Evolutionary conservation across 2,329 filamentous ascomycete species (phyloP).

Genomic region (Arthrobotrys megalospora): DNA sequence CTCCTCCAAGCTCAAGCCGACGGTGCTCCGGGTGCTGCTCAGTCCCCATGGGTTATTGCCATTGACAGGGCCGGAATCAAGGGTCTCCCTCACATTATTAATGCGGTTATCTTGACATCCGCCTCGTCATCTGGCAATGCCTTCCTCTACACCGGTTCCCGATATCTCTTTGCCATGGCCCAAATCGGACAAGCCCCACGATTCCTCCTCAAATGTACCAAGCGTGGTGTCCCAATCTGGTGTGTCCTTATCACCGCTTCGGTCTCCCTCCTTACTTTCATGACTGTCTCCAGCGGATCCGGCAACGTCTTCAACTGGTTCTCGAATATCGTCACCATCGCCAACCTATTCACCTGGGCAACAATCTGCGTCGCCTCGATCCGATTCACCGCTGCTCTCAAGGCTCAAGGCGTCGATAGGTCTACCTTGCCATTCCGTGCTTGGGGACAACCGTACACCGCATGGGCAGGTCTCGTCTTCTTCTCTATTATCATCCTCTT

Average conservation of each 20-base stretch:
- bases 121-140: conserved; percentile 74
- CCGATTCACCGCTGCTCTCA: conserved; percentile 74
- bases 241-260: conserved; percentile 70
- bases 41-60: conserved; percentile 73
- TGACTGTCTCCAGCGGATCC: conserved; percentile 66
- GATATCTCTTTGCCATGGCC: conserved; percentile 73
- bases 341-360: conserved; percentile 75
- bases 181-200: conserved; percentile 77
- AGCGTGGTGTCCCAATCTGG: conserved; percentile 75
- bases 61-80: conserved; percentile 69
- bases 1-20: conserved; percentile 69
- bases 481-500: conserved; percentile 77
- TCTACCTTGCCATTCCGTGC: conserved; percentile 72
- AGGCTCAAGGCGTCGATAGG: conserved; percentile 70
- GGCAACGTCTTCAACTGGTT: conserved; percentile 77
- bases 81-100: conserved; percentile 76
- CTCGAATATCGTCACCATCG: conserved; percentile 78
- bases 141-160: conserved; percentile 72
- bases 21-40: conserved; percentile 66
- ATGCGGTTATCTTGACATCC: conserved; percentile 77
- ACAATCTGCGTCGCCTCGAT: conserved; percentile 74
- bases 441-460: conserved; percentile 75
- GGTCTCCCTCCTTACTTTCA: conserved; percentile 65
- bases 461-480: conserved; percentile 74
- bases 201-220: conserved; percentile 75